A percentile compares a stretch with the other conserved stretches of the same genome.
phyloP scores from a whole-genome alignment of 176 grass and related monocot species.

The Oryza coarctata region DNA sequence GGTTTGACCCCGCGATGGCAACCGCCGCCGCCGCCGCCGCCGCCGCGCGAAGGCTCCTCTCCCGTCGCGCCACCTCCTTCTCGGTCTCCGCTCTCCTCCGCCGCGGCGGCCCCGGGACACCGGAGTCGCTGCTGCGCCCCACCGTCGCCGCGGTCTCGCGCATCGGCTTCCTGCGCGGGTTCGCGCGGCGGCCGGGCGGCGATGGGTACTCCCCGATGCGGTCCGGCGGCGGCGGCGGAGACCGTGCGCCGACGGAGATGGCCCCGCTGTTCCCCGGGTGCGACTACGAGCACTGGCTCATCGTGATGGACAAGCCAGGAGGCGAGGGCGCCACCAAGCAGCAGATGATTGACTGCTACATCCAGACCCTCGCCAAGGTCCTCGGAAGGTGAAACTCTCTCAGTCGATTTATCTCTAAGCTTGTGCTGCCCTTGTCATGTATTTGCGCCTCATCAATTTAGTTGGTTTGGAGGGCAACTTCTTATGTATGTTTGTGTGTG shows the following conservation, averaged over 20 bases:
- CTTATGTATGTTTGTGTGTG: neutral
- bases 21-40: conserved; percentile 37
- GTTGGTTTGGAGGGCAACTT: neutral
- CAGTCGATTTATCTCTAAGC: neutral
- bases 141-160: conserved; percentile 30
- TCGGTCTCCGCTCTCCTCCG: conserved; percentile 33
- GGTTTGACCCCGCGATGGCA: conserved; percentile 43
- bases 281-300: conserved; percentile 86
- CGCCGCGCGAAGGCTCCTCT: conserved; percentile 54
- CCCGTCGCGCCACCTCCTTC: conserved; percentile 33
- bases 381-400: conserved; percentile 57
- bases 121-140: conserved; percentile 38
- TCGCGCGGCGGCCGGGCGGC: conserved; percentile 48
- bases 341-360: conserved; percentile 82
- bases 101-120: neutral
- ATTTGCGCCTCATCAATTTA: neutral
- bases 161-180: conserved; percentile 45
- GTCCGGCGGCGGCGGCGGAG: conserved; percentile 23
- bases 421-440: neutral
- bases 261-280: conserved; percentile 71
- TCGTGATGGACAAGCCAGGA: conserved; percentile 82
- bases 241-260: conserved; percentile 59
- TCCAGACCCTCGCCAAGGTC: conserved; percentile 71
- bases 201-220: conserved; percentile 35
- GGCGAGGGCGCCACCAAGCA: conserved; percentile 64